A percentile compares a stretch with the other conserved stretches of the same genome.
These are phyloP conservation scores for Graphilbum sp. DNA, from an alignment of 2,329 filamentous ascomycete genomes.

Conservation along the genomic window DNA sequence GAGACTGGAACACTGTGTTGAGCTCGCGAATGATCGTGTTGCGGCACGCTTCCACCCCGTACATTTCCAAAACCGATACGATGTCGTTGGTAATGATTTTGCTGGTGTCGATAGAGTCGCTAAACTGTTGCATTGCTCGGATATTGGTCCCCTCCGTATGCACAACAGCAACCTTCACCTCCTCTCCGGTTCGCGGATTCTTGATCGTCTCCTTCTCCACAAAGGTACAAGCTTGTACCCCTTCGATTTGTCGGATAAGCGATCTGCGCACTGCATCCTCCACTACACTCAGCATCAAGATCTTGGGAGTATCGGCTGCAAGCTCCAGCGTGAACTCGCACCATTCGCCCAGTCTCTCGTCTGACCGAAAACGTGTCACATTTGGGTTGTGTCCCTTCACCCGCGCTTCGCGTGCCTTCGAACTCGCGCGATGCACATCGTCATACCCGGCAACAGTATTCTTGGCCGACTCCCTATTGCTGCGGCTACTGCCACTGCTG, in stretches of 20 bases:
- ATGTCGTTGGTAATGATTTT: slow-evolving; percentile 87
- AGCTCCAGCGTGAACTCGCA: slow-evolving; percentile 77
- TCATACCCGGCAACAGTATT: slow-evolving; percentile 10
- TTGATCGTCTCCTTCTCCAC: slow-evolving; percentile 41
- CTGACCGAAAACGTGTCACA: slow-evolving; percentile 64
- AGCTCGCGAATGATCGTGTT: slow-evolving; percentile 78
- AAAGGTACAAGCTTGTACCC: slow-evolving; percentile 56
- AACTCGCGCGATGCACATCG: slow-evolving; percentile 14
- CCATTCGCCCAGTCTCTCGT: slow-evolving; percentile 54
- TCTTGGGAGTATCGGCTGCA: slow-evolving; percentile 63
- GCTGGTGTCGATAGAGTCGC: slow-evolving; percentile 73
- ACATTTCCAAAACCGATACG: slow-evolving; percentile 63
- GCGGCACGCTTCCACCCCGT: slow-evolving; percentile 88
- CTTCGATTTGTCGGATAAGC: slow-evolving; percentile 73
- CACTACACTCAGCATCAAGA: slow-evolving; percentile 83
- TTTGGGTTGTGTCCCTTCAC: slow-evolving; percentile 48
- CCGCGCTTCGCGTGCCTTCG: slow-evolving; percentile 40
- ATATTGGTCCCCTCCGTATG: slow-evolving; percentile 79
- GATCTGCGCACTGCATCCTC: slow-evolving; percentile 64
- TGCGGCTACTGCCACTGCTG: neutral
- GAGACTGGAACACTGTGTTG: slow-evolving; percentile 66
- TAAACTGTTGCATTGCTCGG: slow-evolving; percentile 75
- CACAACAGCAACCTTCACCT: slow-evolving; percentile 39
- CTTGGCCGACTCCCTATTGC: neutral
- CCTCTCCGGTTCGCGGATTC: slow-evolving; percentile 30